Conservation (phyloP, 2,329 filamentous ascomycete species). For the Exophiala alcalophila region DNA sequence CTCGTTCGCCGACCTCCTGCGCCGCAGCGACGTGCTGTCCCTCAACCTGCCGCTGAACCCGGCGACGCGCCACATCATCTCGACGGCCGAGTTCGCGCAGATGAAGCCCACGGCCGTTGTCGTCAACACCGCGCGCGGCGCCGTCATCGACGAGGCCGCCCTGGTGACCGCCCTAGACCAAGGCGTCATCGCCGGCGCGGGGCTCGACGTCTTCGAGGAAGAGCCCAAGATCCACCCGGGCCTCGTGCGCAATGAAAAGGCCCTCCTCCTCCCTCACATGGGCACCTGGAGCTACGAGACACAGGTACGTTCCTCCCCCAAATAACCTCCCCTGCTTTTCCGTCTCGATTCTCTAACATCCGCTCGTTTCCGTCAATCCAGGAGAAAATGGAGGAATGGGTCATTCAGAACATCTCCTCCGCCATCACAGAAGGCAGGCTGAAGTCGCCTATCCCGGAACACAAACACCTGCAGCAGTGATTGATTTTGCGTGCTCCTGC, state of each 20-base stretch:
- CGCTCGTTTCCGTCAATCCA: constrained; percentile 31
- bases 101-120: constrained; percentile 78
- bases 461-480: constrained; percentile 11
- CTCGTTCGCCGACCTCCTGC: constrained; percentile 68
- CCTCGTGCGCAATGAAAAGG: constrained; percentile 65
- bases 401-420: constrained; percentile 28
- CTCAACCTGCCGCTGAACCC: constrained; percentile 75
- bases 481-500: too few species aligned
- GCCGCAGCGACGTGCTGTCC: constrained; percentile 70
- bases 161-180: constrained; percentile 69
- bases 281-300: constrained; percentile 74
- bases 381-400: constrained; percentile 45
- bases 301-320: constrained; percentile 26
- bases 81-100: constrained; percentile 63
- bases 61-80: constrained; percentile 73
- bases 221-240: constrained; percentile 75
- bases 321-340: too few species aligned
- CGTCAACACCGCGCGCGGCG: constrained; percentile 79
- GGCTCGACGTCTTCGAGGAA: constrained; percentile 79
- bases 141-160: constrained; percentile 76
- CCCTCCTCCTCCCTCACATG: constrained; percentile 79
- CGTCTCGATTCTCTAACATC: background rate
- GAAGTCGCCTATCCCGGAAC: constrained; percentile 7
- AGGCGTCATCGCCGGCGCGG: constrained; percentile 67
- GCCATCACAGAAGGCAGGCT: constrained; percentile 8